Evolutionary conservation across 73 alveolate species (phyloP).

Genomic region (Blepharisma japonicum): DNA sequence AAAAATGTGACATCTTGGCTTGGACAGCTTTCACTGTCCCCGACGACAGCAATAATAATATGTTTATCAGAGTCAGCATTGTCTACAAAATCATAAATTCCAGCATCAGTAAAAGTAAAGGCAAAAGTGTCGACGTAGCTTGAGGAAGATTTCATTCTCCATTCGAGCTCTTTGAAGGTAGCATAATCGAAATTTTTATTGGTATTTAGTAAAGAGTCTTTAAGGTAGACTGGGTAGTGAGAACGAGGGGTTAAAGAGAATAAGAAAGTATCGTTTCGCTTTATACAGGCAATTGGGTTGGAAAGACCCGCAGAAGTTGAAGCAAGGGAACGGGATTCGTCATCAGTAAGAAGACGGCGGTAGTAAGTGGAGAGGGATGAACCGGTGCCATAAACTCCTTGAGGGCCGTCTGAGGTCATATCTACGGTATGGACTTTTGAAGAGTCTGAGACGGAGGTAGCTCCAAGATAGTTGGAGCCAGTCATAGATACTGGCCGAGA

Average conservation of each 20-base stretch:
- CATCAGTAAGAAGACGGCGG: constrained; percentile 18
- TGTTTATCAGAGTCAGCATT: constrained; percentile 30
- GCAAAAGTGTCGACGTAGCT: constrained; percentile 36
- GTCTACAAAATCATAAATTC: constrained; percentile 55
- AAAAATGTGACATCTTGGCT: constrained; percentile 29
- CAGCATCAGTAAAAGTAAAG: constrained; percentile 47
- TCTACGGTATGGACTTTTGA: constrained; percentile 26
- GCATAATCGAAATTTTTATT: constrained; percentile 60
- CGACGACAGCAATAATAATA: constrained; percentile 47
- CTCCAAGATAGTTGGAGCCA: constrained; percentile 23
- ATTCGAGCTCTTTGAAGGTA: constrained; percentile 41
- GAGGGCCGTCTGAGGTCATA: constrained; percentile 31
- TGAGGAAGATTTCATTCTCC: constrained; percentile 22
- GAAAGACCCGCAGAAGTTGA: constrained; percentile 38
- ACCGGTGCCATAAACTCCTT: constrained; percentile 30
- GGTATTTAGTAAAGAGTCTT: constrained; percentile 53
- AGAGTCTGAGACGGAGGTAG: constrained; percentile 24
- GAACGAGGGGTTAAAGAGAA: constrained; percentile 36
- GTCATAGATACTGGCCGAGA: not conserved
- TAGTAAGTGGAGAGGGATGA: constrained; percentile 12
- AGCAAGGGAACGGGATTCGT: not conserved
- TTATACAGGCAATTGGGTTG: constrained; percentile 55
- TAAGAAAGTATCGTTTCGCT: constrained; percentile 39
- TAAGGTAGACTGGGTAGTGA: constrained; percentile 54
- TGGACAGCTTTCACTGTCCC: constrained; percentile 41